These are phyloP conservation scores for Didymosphaeria variabile DNA, from an alignment of 2,329 filamentous ascomycete genomes.

Conservation along the genomic window DNA sequence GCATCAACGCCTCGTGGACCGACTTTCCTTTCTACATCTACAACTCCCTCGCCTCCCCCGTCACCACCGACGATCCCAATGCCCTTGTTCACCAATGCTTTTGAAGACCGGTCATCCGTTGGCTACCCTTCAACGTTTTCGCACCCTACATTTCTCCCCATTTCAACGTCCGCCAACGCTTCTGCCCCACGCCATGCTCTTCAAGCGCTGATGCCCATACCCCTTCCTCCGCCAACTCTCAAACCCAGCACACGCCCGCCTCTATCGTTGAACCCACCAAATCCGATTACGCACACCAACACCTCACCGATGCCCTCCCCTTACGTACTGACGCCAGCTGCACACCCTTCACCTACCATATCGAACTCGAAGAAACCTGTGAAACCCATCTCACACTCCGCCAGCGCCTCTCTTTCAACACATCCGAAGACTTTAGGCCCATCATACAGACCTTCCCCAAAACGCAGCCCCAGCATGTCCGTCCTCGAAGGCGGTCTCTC, in stretches of 20 bases:
- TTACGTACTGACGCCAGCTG: slow-evolving; percentile 3
- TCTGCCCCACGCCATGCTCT: slow-evolving; percentile 31
- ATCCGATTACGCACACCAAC: slow-evolving; percentile 43
- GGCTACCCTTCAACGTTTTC: slow-evolving; percentile 31
- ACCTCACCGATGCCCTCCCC: slow-evolving; percentile 28
- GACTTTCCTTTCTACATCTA: slow-evolving; percentile 46
- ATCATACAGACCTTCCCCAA: slow-evolving; percentile 22
- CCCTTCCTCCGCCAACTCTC: slow-evolving; percentile 44
- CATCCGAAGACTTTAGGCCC: slow-evolving; percentile 21
- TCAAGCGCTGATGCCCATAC: slow-evolving; percentile 39
- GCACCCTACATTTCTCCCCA: slow-evolving; percentile 31
- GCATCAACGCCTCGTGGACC: slow-evolving; percentile 33
- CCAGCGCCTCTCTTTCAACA: slow-evolving; percentile 23
- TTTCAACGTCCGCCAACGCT: slow-evolving; percentile 36
- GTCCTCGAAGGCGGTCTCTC: slow-evolving; percentile 21
- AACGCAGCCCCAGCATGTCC: slow-evolving; percentile 29
- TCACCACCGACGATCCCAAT: slow-evolving; percentile 37
- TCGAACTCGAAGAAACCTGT: slow-evolving; percentile 27
- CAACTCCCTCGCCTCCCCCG: slow-evolving; percentile 45
- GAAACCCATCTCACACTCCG: slow-evolving; percentile 31
- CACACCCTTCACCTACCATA: slow-evolving; percentile 18
- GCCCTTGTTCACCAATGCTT: slow-evolving; percentile 34
- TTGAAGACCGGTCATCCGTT: slow-evolving; percentile 34
- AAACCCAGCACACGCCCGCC: slow-evolving; percentile 46
- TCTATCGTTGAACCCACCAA: slow-evolving; percentile 41